Evolutionary conservation across 495 filamentous ascomycete species (phyloP), one percentile per base, ranked within the genome.

Genomic region (Xylaria curta): DNA sequence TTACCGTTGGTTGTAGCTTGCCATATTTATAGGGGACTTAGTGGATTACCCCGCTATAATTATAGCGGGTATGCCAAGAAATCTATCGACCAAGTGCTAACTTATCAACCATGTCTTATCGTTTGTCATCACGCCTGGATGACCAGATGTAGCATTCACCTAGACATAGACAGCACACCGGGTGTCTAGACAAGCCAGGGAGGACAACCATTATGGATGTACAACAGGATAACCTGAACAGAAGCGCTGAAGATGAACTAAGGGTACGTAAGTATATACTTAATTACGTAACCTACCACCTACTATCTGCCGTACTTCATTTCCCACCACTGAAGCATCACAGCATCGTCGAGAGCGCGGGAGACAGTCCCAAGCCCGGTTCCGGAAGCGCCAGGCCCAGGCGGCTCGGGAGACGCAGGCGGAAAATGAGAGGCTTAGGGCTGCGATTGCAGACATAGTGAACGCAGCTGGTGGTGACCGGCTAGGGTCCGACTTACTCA

Each of bases 261-360:
- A 56, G 40, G 54, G 66, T 69, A 61, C 38, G n/a, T 61, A 10
- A 13, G 54, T 33, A 36, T 28, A 17, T 58, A 17, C 53, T 58
- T 58, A 2, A 26, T 26, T 54, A 26, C 21, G 4, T 26, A 54
- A 10, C 19, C 17, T 49, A 47, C 44, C n/a, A 42, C 38, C 10
- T 12, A 40, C 2, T 51, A 9, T 51, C 47, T n/a, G n/a, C 3
- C 8, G 9, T 51, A 0, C n/a, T 10, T 60, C 58, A 13, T 38
- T 38, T n/a, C 58, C 38, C 31, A 38, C 58, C 58, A 21, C 53
- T 6, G 17, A 19, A 58, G 33, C 8, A 17, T 60, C 53, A 54
- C 26, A 78, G 76, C 72, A 70, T 24, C 74, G 76, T 31, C 74
- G 76, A 13, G 76, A 78, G 54, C 76, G 76, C 12, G 76, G 76